A percentile compares a stretch with the other conserved stretches of the same genome.
phyloP scores from a whole-genome alignment of 1,284 basidiomycete species.

The Cystobasidium pallidum region DNA sequence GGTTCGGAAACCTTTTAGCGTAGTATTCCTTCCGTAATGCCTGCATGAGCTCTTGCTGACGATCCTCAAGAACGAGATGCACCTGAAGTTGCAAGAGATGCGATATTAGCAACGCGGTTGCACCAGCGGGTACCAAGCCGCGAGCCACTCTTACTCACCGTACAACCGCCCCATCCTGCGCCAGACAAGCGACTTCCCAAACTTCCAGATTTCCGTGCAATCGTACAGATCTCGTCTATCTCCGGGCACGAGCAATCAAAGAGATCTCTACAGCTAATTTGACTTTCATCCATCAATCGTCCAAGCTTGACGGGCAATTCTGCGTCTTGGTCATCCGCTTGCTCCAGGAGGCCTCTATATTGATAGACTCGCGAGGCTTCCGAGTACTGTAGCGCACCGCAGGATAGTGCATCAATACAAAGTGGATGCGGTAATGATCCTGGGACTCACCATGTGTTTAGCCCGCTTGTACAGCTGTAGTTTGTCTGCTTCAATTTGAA shows the following conservation, averaged over 20 bases:
- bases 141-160: conserved; percentile 64
- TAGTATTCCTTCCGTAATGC: conserved; percentile 66
- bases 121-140: not conserved
- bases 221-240: conserved; percentile 67
- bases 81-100: conserved; percentile 2
- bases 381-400: conserved; percentile 49
- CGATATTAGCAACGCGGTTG: not conserved
- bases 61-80: conserved; percentile 67
- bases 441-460: conserved; percentile 50
- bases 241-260: conserved; percentile 80
- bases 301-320: conserved; percentile 63
- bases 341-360: conserved; percentile 50
- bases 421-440: no score
- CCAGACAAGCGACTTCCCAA: conserved; percentile 77
- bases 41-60: conserved; percentile 70
- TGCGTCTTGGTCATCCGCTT: conserved; percentile 41
- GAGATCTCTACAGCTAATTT: conserved; percentile 67
- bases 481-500: conserved; percentile 50
- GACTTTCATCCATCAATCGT: conserved; percentile 74
- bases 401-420: no score
- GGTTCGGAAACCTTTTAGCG: conserved; percentile 63
- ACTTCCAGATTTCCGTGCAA: conserved; percentile 70
- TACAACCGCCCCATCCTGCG: conserved; percentile 91
- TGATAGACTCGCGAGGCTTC: conserved; percentile 52
- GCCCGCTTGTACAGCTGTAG: conserved; percentile 51